Conservation (phyloP, 2,329 filamentous ascomycete genomes). For the Alternaria arbusti region DNA sequence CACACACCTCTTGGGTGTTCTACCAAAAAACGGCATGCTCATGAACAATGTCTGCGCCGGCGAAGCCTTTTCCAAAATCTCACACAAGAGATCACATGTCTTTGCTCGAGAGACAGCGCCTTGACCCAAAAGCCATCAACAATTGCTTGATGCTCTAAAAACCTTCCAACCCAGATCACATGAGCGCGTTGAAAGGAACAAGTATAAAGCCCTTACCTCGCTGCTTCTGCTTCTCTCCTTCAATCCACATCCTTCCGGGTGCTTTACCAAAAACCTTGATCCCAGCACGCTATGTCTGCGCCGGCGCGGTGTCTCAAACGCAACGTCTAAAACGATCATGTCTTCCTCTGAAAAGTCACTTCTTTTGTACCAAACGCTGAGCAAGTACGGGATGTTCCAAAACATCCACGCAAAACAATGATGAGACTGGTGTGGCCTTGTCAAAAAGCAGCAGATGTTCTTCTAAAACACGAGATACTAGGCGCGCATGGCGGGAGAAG, state of each 20-base stretch:
- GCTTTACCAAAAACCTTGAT: too few species aligned
- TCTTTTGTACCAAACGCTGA: not conserved
- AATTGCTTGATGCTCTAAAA: too few species aligned
- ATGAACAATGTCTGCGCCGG: not conserved
- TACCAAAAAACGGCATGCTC: too few species aligned
- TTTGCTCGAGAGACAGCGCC: not conserved
- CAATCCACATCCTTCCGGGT: not conserved
- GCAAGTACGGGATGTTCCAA: not conserved
- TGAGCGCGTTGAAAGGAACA: fast-evolving
- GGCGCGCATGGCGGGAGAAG: not conserved
- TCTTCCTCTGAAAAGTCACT: not conserved
- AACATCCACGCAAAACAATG: too few species aligned
- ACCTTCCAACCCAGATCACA: too few species aligned
- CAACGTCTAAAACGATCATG: too few species aligned
- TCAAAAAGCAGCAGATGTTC: too few species aligned
- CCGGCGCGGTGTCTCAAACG: too few species aligned
- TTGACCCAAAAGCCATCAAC: too few species aligned
- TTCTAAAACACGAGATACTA: too few species aligned
- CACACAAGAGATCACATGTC: fast-evolving
- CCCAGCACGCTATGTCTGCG: too few species aligned
- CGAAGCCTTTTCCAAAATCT: not conserved
- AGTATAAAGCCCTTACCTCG: not conserved
- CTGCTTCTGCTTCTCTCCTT: not conserved
- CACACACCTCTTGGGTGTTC: not conserved
- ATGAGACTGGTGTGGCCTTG: too few species aligned